Evolutionary conservation across 2,329 filamentous ascomycete genomes (phyloP).

Genomic region (Escovopsis weberi): DNA sequence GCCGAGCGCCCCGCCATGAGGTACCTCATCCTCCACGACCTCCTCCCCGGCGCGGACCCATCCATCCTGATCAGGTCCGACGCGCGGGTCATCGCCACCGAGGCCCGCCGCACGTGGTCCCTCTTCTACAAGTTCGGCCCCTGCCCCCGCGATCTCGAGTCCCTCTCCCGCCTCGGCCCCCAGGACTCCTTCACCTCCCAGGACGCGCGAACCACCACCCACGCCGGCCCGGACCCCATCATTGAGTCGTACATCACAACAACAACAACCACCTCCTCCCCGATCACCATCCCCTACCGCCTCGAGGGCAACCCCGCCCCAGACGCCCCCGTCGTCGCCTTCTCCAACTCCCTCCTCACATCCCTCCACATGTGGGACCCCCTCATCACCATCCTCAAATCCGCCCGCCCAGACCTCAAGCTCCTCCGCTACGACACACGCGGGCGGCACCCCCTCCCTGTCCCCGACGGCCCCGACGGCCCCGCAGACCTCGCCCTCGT

Average conservation of each 20-base stretch:
- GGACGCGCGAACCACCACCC: conserved; percentile 41
- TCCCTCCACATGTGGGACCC: conserved; percentile 69
- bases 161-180: conserved; percentile 35
- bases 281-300: conserved; percentile 54
- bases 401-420: conserved; percentile 47
- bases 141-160: conserved; percentile 51
- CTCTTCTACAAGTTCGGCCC: conserved; percentile 72
- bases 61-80: conserved; percentile 35
- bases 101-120: conserved; percentile 46
- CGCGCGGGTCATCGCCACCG: conserved; percentile 33
- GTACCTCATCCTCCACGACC: conserved; percentile 55
- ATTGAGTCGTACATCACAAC: conserved; percentile 54
- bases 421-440: conserved; percentile 67
- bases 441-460: conserved; percentile 41
- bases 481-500: conserved; percentile 50
- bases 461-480: conserved; percentile 13
- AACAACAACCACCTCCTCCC: conserved; percentile 11
- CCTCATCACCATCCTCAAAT: conserved; percentile 48
- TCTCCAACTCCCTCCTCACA: conserved; percentile 69
- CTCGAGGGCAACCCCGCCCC: conserved; percentile 58
- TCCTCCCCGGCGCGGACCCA: conserved; percentile 52
- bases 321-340: conserved; percentile 56
- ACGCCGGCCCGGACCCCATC: conserved; percentile 33
- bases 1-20: conserved; percentile 33
- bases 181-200: conserved; percentile 36